These are phyloP conservation scores for Spiraea crenata DNA, from an alignment of 331 rosid species.

Conservation along the genomic window DNA sequence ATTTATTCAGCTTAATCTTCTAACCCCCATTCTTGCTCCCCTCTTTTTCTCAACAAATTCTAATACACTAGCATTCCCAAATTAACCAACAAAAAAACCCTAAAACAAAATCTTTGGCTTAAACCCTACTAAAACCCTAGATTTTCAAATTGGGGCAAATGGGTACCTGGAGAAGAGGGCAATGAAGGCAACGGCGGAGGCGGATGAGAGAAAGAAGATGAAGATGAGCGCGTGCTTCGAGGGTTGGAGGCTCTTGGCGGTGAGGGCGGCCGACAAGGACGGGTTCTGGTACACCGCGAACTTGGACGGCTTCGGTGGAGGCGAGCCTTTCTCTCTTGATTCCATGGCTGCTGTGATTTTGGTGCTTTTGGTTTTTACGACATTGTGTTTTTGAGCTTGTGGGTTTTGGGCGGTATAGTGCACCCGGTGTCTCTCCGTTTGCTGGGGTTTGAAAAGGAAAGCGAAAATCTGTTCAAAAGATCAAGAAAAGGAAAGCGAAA, in stretches of 20 bases:
- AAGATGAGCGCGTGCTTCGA: constrained; percentile 51
- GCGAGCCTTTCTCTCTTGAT: constrained; percentile 40
- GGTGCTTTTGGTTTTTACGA: not conserved
- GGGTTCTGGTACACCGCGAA: constrained; percentile 74
- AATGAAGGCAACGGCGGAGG: constrained; percentile 53
- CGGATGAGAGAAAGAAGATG: constrained; percentile 58
- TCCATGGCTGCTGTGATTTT: constrained; percentile 31
- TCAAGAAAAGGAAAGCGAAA: no score
- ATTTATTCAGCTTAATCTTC: not conserved
- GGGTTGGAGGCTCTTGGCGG: constrained; percentile 74
- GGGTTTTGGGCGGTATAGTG: not conserved
- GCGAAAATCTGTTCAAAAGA: no score
- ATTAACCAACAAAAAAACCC: not conserved
- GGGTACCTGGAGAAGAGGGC: constrained; percentile 36
- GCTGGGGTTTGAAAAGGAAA: not conserved
- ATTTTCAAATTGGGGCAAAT: not conserved
- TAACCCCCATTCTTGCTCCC: not conserved
- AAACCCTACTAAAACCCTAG: constrained; percentile 25
- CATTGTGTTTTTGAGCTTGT: not conserved
- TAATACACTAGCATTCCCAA: not conserved
- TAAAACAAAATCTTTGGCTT: not conserved
- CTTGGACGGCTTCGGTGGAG: constrained; percentile 49
- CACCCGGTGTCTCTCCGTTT: not conserved
- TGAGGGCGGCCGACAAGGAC: constrained; percentile 71
- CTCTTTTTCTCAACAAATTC: not conserved